Percentiles rank a stretch among this genome's conserved stretches.
These are phyloP conservation scores for Stevia rebaudiana DNA, from an alignment of 140 eudicot species.

Conservation along the genomic window DNA sequence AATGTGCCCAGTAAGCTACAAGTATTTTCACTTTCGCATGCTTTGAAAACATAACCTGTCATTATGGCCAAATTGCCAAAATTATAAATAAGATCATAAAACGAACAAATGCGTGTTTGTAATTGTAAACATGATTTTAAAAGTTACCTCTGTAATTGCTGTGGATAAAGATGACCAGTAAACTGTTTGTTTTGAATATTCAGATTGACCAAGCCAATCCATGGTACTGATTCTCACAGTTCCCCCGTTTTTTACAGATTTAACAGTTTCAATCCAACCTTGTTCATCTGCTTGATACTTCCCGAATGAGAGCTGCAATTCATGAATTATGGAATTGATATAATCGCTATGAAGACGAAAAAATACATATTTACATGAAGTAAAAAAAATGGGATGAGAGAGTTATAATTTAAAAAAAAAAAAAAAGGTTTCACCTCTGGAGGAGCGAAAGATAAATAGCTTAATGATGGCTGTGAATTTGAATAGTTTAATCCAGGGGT, in stretches of 20 bases:
- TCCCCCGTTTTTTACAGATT: constrained; percentile 53
- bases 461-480: constrained; percentile 28
- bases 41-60: constrained; percentile 65
- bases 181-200: constrained; percentile 45
- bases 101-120: background rate
- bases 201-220: constrained; percentile 97
- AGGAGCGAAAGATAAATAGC: constrained; percentile 85
- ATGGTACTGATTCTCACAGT: constrained; percentile 72
- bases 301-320: constrained; percentile 59
- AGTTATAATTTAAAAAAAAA: too few species aligned
- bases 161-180: constrained; percentile 78
- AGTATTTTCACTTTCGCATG: constrained; percentile 71
- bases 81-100: background rate
- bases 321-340: background rate
- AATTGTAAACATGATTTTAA: background rate
- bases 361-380: background rate
- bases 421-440: constrained; percentile 51
- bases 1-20: constrained; percentile 81
- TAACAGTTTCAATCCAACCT: constrained; percentile 77
- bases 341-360: background rate
- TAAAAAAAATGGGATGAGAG: background rate
- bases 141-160: constrained; percentile 66
- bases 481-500: constrained; percentile 67
- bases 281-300: constrained; percentile 78
- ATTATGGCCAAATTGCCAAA: constrained; percentile 1